Evolutionary conservation across 345 rosid genomes (phyloP), one percentile per base, ranked within the genome.

Genomic region (Melaleuca alternifolia): DNA sequence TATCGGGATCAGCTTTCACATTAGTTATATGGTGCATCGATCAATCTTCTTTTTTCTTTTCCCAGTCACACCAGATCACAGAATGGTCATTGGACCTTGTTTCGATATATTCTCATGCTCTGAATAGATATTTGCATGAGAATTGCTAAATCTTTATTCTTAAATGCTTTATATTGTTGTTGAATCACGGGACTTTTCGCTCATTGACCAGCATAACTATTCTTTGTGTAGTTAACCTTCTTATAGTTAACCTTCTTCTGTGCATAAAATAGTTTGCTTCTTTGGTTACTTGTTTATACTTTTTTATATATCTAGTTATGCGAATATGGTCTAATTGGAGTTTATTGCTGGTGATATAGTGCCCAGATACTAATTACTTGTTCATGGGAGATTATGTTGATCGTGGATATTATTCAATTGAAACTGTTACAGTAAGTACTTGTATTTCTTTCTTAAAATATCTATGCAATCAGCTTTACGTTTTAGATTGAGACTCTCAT

Each of bases 351-450:
- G 33, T 33, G 79, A 71, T 65, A 83, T 90, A 97, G 99, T 97
- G 98, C 89, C 99, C 99, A 87, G 99, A 97, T 89, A 96, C 98
- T 86, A 96, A 95, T 91, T 96, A 96, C 91, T 89, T 97, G 89
- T 96, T 97, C 88, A 97, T 97, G 99, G 98, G 99, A 90, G 99
- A 97, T 88, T 96, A 97, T 87, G 99, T 97, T 65, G 98, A 97
- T 85, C 98, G 98, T 88, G 98, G 98, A 51, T 97, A 97, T 90
- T 97, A 97, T 89, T 97, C 99, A 57, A 97, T 97, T 81, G 99
- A 97, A 91, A 97, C 99, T 87, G 98, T 97, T 53, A 93, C 99
- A 85, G 99, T 96, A 92, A 82, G 96, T 88, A 85, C 11, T 33
- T 21, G 28, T 50, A 10, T 54, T 23, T 26, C 56, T 85, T n/a